Base-by-base conservation (phyloP, 768 basidiomycete species). In the Lyophyllum semitale region DNA sequence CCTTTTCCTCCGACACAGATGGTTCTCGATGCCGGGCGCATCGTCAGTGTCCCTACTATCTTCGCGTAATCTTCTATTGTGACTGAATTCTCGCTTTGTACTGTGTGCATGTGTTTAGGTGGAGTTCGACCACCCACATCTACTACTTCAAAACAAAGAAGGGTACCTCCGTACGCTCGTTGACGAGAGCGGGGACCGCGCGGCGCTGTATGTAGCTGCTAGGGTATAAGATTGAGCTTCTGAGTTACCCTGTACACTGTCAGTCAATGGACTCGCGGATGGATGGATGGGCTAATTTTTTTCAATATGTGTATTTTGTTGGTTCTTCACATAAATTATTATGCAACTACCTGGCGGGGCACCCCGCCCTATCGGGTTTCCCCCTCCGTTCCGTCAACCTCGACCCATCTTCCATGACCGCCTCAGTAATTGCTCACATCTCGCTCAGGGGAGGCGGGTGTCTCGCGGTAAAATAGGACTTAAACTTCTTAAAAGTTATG, bases 131-230 rank as follows among this genome's bases (percentile, higher is more conserved):
- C 62, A 76, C 8, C 87, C 86, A 1, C 59, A 63, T 18, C 56
- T 69, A 8, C 71, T 91, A 41, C 73, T 89, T 38, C 69, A 68
- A 45, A 82, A 82, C 42, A 70, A 82, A 49, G 70, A 71, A n/a
- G 81, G 85, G 5, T 67, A 71, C 53, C 70, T 87, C 43, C 76
- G 80, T 46, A 67, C 81, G 4, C 66, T 87, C 41, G 84, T 88
- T 0, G 80, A 87, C 40, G 79, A 80, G 56, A 84, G 82, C 51
- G 77, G 73, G 3, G 84, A 87, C 59, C 80, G 71, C 55, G 76
- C 78, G 8, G 64, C 60, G 8, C 60, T 88, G 27, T 77, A 80
- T 55, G 75, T 68, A 1, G 80, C 80, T 74, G 73, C 73, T 6
- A 62, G 66, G 37, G 64, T 30, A 3, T 20, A 20, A 32, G 35